Evolutionary conservation across 2,329 filamentous ascomycete species (phyloP).

Genomic region (Colletotrichum tanaceti): DNA sequence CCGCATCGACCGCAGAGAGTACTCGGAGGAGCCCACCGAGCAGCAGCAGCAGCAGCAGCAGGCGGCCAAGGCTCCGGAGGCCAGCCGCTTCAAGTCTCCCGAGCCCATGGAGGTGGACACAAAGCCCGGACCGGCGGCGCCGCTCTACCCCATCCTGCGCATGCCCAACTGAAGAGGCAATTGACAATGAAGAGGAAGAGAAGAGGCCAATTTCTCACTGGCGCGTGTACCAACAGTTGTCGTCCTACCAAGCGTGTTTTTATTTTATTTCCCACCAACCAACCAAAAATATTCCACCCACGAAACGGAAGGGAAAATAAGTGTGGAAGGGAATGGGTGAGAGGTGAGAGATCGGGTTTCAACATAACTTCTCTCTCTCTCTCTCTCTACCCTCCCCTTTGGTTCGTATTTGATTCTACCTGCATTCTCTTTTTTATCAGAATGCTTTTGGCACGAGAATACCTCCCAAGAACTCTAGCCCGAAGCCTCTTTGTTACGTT

Average conservation of each 20-base stretch:
- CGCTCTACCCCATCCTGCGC: conserved; percentile 55
- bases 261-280: background rate
- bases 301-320: conserved; percentile 24
- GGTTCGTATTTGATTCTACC: conserved; percentile 38
- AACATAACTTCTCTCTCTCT: no score
- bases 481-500: conserved; percentile 39
- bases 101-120: conserved; percentile 42
- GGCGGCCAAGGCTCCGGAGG: conserved; percentile 1
- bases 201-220: background rate
- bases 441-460: conserved; percentile 29
- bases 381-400: background rate
- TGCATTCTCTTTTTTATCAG: conserved; percentile 27
- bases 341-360: no score
- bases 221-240: conserved; percentile 37
- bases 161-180: conserved; percentile 49
- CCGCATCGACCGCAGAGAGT: conserved; percentile 68
- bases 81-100: conserved; percentile 44
- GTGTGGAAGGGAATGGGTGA: no score
- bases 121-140: conserved; percentile 36
- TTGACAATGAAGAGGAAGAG: conserved; percentile 5
- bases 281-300: conserved; percentile 16
- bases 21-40: conserved; percentile 52
- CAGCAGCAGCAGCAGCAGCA: background rate
- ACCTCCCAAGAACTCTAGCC: conserved; percentile 13
- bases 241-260: conserved; percentile 36